Evolutionary conservation across 192 early-diverging fungal species (phyloP).

Genomic region (Entomortierella beljakovae): DNA sequence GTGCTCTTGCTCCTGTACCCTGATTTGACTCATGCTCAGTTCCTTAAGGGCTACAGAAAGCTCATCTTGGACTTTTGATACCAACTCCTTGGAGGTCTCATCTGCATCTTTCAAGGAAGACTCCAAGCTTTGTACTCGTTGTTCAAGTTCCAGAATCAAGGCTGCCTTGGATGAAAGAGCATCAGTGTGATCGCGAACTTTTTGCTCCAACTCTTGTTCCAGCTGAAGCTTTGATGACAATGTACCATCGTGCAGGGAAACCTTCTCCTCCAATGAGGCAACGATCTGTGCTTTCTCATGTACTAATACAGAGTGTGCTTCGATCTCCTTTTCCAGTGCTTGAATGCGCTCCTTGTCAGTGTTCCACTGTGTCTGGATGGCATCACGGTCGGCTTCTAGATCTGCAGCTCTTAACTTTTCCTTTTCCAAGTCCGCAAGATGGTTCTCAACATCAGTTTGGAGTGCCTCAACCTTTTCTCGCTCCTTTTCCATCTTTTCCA

Average conservation of each 20-base stretch:
- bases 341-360: conserved; percentile 36
- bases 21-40: conserved; percentile 13
- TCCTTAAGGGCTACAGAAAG: conserved; percentile 13
- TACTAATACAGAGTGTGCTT: conserved; percentile 15
- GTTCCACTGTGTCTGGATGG: conserved; percentile 31
- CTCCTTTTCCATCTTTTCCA: conserved; percentile 49
- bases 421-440: conserved; percentile 17
- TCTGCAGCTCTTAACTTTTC: conserved; percentile 29
- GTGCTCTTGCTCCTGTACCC: conserved; percentile 24
- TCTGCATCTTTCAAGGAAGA: not conserved
- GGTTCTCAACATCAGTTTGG: conserved; percentile 42
- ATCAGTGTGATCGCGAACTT: not conserved
- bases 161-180: conserved; percentile 15
- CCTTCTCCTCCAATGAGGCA: conserved; percentile 11
- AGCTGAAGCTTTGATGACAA: conserved; percentile 11
- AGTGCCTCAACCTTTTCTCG: conserved; percentile 37
- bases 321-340: conserved; percentile 30
- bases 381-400: conserved; percentile 32
- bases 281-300: conserved; percentile 27
- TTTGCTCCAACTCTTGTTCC: conserved; percentile 22
- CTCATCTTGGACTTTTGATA: conserved; percentile 23
- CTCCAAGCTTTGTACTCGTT: conserved; percentile 17
- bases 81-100: not conserved
- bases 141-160: conserved; percentile 24
- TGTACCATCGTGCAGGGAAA: conserved; percentile 15